Evolutionary conservation across 352 stramenopile species (phyloP), one percentile per base, ranked within the genome.

Genomic region (Phytopythium mirpurense): DNA sequence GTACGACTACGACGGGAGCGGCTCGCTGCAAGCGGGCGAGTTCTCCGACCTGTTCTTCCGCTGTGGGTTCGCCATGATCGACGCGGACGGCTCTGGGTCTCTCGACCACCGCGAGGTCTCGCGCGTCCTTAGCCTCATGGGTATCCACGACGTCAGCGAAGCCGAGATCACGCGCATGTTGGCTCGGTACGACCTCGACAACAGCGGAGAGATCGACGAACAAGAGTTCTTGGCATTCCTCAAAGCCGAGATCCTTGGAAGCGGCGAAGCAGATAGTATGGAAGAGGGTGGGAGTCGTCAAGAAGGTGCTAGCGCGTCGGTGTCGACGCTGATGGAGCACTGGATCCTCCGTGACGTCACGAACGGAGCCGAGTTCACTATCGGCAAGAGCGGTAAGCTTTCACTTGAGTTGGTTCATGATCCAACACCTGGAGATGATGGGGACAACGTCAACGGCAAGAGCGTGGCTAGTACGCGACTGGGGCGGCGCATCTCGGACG

Each of bases 171-270:
- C 59, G 16, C 53, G 48, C 3, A 80, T 85, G 74, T 68, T 89
- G 16, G 60, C 68, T 0, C 70, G 71, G 18, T 89, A 91, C 49
- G 81, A 91, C 50, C 38, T 91, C 4, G 72, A 86, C 51, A 72
- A 66, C 19, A 87, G 73, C n/a, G 81, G 81, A 8, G 80, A 83
- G 55, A 86, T 91, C 32, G 81, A 89, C 31, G 70, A 75, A 41
- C 60, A 76, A 34, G 81, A 91, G 29, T 89, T 91, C 21, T 59
- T 91, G 27, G 74, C 88, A 32, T 87, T 89, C 38, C 86, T 91
- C 73, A 85, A 75, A 40, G 65, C 56, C 2, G 70, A 86, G 31
- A 38, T 88, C 1, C 50, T 83, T 1, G 56, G 47, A 4, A 37
- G 56, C n/a, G n/a, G n/a, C 15, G 63, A 67, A 19, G 14, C 16